A percentile compares a stretch with the other conserved stretches of the same genome.
These are phyloP conservation scores for Tetradesmus obliquus DNA, from an alignment of 139 green algal species.

Conservation along the genomic window DNA sequence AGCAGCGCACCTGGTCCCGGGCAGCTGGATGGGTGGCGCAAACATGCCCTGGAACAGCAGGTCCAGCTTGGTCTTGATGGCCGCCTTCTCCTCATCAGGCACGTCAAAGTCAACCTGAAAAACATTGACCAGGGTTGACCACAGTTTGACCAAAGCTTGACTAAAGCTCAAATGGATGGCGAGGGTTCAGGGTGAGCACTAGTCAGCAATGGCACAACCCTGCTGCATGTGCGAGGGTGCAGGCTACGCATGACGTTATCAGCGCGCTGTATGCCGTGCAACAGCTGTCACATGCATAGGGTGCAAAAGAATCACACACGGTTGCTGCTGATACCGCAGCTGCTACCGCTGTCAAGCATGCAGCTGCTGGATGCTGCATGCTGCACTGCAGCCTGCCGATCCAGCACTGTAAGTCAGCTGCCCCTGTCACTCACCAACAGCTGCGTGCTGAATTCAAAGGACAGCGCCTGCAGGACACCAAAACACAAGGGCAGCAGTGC, in stretches of 20 bases:
- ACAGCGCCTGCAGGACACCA: not conserved
- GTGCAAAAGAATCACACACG: too few species aligned
- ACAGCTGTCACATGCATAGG: too few species aligned
- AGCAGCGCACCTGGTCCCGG: slow-evolving; percentile 12
- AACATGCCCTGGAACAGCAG: slow-evolving; percentile 38
- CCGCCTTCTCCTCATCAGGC: slow-evolving; percentile 20
- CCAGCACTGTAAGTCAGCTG: not conserved
- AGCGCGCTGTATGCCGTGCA: too few species aligned
- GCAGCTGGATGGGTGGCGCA: not conserved
- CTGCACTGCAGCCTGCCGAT: too few species aligned
- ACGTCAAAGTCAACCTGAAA: slow-evolving; percentile 33
- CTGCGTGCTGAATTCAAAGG: slow-evolving; percentile 39
- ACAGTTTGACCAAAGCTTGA: not conserved
- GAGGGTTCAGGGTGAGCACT: not conserved
- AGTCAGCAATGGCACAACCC: too few species aligned
- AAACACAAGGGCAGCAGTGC: not conserved
- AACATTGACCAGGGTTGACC: not conserved
- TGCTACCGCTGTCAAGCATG: too few species aligned
- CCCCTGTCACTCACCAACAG: slow-evolving; percentile 3
- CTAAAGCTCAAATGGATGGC: not conserved
- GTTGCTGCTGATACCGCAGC: too few species aligned
- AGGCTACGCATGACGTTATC: too few species aligned
- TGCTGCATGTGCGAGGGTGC: too few species aligned
- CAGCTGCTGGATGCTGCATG: too few species aligned
- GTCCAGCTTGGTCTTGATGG: not conserved